Evolutionary conservation across 2,329 filamentous ascomycete species (phyloP).

Genomic region (Neofusicoccum parvum): DNA sequence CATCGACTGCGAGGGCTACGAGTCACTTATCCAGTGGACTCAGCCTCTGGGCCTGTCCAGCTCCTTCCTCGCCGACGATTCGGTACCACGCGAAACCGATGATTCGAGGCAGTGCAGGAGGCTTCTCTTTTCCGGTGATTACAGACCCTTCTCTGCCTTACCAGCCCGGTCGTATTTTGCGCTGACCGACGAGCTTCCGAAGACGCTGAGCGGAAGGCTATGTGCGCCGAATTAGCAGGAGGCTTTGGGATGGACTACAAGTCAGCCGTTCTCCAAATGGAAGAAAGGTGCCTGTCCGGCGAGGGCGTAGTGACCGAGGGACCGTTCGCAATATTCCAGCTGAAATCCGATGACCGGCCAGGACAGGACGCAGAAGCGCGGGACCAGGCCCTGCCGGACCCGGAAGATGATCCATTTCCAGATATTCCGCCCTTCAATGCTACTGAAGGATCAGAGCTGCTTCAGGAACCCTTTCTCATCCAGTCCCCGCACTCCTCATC

Average conservation of each 20-base stretch:
- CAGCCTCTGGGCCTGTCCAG: neutral
- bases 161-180: neutral
- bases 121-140: neutral
- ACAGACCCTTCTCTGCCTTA: neutral
- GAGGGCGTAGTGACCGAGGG: neutral
- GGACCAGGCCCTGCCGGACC: neutral
- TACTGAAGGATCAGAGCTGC: neutral
- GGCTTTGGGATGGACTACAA: neutral
- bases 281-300: neutral
- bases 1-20: slow-evolving; percentile 8
- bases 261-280: neutral
- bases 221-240: neutral
- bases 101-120: neutral
- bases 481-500: neutral
- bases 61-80: neutral
- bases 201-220: slow-evolving; percentile 7
- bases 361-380: neutral
- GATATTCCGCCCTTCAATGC: neutral
- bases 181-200: neutral
- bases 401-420: neutral
- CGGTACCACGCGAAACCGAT: neutral
- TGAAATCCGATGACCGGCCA: neutral
- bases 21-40: slow-evolving; percentile 6
- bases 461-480: neutral
- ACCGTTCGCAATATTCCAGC: neutral